Evolutionary conservation across 345 rosid genomes (phyloP).

Genomic region (Lenwebbia sp.): DNA sequence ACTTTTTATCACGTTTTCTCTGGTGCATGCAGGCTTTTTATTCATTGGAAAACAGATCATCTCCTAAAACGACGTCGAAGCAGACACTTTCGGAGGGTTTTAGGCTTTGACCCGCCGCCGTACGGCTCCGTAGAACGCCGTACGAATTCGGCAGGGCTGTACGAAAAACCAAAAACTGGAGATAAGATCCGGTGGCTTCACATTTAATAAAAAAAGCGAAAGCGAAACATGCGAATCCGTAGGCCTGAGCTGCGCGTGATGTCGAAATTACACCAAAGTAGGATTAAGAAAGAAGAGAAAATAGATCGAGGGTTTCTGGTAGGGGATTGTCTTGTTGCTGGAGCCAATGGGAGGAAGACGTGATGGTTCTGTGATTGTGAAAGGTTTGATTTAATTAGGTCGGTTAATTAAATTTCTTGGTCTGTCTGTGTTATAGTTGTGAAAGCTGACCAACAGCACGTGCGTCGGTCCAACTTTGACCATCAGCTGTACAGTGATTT

Average conservation of each 20-base stretch:
- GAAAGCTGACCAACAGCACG: background rate
- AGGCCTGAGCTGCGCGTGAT: background rate
- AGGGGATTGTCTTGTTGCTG: background rate
- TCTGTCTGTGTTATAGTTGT: background rate
- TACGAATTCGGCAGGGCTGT: background rate
- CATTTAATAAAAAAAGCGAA: background rate
- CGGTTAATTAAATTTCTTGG: background rate
- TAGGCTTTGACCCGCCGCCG: constrained; percentile 2
- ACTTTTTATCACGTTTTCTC: background rate
- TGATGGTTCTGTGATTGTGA: background rate
- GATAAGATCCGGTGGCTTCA: background rate
- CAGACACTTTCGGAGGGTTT: background rate
- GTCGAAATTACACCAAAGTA: background rate
- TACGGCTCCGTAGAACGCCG: background rate
- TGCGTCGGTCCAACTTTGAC: background rate
- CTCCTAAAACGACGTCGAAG: background rate
- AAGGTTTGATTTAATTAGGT: background rate
- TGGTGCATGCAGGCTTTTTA: background rate
- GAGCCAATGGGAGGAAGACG: background rate
- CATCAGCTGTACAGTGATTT: background rate
- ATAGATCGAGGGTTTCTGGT: background rate
- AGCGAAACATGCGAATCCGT: background rate
- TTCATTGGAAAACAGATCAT: background rate
- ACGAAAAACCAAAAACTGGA: background rate
- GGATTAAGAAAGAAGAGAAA: background rate